Conservation (phyloP, 2,329 filamentous ascomycete genomes). For the Lachnellula subtilissima region DNA sequence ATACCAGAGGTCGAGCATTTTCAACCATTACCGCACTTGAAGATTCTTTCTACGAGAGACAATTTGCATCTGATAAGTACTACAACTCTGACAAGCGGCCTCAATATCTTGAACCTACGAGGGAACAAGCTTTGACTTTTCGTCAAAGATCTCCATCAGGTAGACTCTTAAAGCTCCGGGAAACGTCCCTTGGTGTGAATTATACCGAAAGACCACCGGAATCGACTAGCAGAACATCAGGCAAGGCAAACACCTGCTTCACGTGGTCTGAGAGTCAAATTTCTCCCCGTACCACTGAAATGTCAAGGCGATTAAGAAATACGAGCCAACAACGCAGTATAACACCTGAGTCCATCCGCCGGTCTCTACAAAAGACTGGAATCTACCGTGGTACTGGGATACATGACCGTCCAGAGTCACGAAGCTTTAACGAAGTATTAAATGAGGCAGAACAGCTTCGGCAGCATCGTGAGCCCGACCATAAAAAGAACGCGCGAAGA, state of each 20-base stretch:
- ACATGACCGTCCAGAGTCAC: neutral
- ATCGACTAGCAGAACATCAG: slow-evolving; percentile 7
- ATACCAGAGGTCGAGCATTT: neutral
- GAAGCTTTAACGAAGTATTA: neutral
- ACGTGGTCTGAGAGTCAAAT: slow-evolving; percentile 28
- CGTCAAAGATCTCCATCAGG: neutral
- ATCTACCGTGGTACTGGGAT: slow-evolving; percentile 28
- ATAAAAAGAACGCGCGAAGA: neutral
- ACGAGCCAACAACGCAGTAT: slow-evolving; percentile 11
- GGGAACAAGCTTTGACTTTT: neutral
- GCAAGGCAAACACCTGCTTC: slow-evolving; percentile 16
- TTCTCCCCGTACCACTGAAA: slow-evolving; percentile 7
- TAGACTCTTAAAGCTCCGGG: neutral
- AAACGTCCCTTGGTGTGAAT: neutral
- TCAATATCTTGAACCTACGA: neutral
- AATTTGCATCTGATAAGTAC: neutral
- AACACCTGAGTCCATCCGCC: slow-evolving; percentile 22
- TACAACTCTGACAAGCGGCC: neutral
- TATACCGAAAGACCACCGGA: neutral
- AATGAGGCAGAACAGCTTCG: neutral
- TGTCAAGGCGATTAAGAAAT: neutral
- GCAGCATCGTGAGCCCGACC: neutral
- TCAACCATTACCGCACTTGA: neutral
- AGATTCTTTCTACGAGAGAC: slow-evolving; percentile 3
- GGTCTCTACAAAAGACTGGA: slow-evolving; percentile 23